Percentiles rank a stretch among this genome's conserved stretches.
These are phyloP conservation scores for Eucommia ulmoides DNA, from an alignment of 257 asterid genomes.

Conservation along the genomic window DNA sequence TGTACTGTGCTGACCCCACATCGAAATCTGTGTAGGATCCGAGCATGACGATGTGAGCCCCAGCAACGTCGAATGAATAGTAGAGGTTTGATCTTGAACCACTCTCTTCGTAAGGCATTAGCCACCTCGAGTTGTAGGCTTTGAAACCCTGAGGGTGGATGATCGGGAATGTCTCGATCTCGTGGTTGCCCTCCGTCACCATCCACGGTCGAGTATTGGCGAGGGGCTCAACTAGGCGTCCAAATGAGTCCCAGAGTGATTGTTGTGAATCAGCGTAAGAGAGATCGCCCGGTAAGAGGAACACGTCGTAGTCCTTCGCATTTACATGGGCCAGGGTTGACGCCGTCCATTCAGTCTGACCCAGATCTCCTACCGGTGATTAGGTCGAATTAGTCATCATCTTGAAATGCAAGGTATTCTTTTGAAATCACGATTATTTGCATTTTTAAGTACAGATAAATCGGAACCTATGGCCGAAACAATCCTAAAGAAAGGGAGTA, in stretches of 20 bases:
- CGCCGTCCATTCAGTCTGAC: conserved; percentile 79
- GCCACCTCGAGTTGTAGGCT: conserved; percentile 71
- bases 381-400: no score
- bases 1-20: conserved; percentile 41
- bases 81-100: conserved; percentile 51
- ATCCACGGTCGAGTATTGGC: conserved; percentile 77
- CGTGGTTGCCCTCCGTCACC: conserved; percentile 89
- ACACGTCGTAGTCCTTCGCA: conserved; percentile 43
- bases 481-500: no score
- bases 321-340: conserved; percentile 62
- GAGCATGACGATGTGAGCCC: conserved; percentile 58
- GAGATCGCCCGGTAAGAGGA: conserved; percentile 70
- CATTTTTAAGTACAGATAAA: no score
- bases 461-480: no score
- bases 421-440: no score
- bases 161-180: conserved; percentile 52
- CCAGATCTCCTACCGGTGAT: conserved; percentile 76
- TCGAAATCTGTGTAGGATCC: conserved; percentile 68
- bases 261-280: conserved; percentile 74
- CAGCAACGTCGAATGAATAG: conserved; percentile 61
- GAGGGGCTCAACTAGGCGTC: conserved; percentile 59
- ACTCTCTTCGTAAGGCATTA: conserved; percentile 59
- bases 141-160: conserved; percentile 45
- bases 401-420: no score
- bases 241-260: conserved; percentile 83